phyloP scores from a whole-genome alignment of 2,329 filamentous ascomycete species.

The Hymenoscyphus scutula region DNA sequence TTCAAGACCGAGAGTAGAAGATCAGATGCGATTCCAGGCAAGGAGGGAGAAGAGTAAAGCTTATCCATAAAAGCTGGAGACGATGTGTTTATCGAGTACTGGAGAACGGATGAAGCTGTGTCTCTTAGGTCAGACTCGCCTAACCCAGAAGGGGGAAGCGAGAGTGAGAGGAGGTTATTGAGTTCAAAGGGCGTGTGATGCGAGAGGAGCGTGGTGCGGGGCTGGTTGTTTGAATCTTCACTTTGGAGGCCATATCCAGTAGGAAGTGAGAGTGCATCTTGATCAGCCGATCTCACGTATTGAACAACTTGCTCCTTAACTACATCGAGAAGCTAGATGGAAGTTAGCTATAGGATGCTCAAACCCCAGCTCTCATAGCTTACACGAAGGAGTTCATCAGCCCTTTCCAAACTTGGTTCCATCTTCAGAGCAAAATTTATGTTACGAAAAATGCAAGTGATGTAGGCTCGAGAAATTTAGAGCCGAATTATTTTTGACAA shows the following conservation, averaged over 20 bases:
- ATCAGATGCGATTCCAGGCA: neutral
- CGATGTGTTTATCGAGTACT: neutral
- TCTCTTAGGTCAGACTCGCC: neutral
- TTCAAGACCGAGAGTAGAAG: neutral
- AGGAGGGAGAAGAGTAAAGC: neutral
- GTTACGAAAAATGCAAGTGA: no score
- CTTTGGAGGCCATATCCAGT: neutral
- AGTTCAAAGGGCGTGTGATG: neutral
- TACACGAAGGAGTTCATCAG: neutral
- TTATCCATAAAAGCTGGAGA: neutral
- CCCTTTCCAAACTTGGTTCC: neutral
- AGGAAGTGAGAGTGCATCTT: neutral
- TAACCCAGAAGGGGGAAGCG: neutral
- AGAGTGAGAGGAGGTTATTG: neutral
- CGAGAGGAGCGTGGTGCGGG: neutral
- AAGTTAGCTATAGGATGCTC: neutral
- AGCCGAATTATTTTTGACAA: no score
- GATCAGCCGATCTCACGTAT: neutral
- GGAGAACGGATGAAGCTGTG: neutral
- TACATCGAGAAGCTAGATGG: neutral
- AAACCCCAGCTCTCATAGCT: neutral
- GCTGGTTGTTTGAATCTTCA: neutral
- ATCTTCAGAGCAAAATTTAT: neutral
- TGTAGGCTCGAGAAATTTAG: no score
- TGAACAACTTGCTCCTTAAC: neutral